Percentiles rank a stretch among this genome's conserved stretches.
Conservation (phyloP, 1,284 basidiomycete genomes). For the Ganoderma lucidum region DNA sequence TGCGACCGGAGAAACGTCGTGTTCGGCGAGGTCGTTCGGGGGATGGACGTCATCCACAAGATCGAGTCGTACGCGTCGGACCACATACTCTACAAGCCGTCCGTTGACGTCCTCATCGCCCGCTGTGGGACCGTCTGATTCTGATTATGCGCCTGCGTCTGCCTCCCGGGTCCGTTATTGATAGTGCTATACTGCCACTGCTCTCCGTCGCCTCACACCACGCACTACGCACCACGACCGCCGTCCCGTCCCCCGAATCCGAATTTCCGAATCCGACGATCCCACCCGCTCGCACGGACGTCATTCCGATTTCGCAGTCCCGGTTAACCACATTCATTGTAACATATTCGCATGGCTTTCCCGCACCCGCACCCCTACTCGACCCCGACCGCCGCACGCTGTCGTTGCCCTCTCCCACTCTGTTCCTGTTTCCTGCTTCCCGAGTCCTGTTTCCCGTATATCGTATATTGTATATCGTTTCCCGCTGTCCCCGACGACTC, state of each 20-base stretch:
- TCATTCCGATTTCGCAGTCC: neutral
- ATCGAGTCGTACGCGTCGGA: constrained; percentile 47
- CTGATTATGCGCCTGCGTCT: neutral
- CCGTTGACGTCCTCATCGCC: constrained; percentile 44
- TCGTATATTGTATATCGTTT: neutral
- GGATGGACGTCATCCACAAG: constrained; percentile 51
- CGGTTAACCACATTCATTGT: constrained; percentile 7
- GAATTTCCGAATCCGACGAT: neutral
- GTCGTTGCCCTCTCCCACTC: too few relatives aligned
- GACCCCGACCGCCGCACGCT: neutral
- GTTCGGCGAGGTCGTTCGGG: constrained; percentile 54
- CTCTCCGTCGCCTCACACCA: neutral
- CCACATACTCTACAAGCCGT: constrained; percentile 46
- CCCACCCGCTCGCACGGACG: neutral
- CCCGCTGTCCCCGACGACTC: neutral
- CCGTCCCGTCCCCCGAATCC: neutral
- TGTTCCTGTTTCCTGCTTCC: too few relatives aligned
- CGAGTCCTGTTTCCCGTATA: too few relatives aligned
- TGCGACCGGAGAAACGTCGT: constrained; percentile 60
- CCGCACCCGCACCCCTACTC: neutral
- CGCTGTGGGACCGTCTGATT: constrained; percentile 28
- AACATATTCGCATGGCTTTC: constrained; percentile 6
- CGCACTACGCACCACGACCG: neutral
- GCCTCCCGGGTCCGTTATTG: neutral
- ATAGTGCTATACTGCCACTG: neutral